These are phyloP conservation scores for Boletus reticuloceps DNA, from an alignment of 768 basidiomycete species.

Conservation along the genomic window DNA sequence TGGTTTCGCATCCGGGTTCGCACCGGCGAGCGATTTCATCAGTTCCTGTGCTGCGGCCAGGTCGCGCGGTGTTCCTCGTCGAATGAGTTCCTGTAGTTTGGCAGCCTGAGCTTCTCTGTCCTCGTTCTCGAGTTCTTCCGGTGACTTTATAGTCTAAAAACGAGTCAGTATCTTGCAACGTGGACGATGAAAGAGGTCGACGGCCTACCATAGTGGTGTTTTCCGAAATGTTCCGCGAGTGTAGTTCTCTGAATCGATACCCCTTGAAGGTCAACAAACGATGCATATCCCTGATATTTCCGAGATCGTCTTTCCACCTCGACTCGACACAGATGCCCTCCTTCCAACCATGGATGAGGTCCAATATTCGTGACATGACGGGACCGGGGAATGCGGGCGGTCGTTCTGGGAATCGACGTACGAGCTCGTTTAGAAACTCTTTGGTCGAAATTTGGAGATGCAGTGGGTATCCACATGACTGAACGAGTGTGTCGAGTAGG, in stretches of 20 bases:
- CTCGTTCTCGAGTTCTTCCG: slow-evolving; percentile 94
- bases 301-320: slow-evolving; percentile 94
- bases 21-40: slow-evolving; percentile 94
- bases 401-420: slow-evolving; percentile 95
- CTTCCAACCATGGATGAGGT: slow-evolving; percentile 93
- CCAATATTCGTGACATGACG: slow-evolving; percentile 92
- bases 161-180: background rate
- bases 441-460: slow-evolving; percentile 97
- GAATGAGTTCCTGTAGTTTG: slow-evolving; percentile 97
- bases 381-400: slow-evolving; percentile 94
- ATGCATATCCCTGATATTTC: slow-evolving; percentile 98
- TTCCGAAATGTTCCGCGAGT: slow-evolving; percentile 17
- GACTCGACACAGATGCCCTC: slow-evolving; percentile 86
- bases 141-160: slow-evolving; percentile 81
- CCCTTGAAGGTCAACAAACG: slow-evolving; percentile 92
- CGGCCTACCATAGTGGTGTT: slow-evolving; percentile 21
- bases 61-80: slow-evolving; percentile 93
- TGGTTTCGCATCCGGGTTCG: slow-evolving; percentile 90
- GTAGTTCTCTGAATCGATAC: slow-evolving; percentile 64
- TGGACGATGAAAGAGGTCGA: background rate
- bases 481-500: slow-evolving; percentile 88
- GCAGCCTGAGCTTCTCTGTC: slow-evolving; percentile 94
- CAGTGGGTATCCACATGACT: slow-evolving; percentile 95
- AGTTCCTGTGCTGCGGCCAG: slow-evolving; percentile 94
- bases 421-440: slow-evolving; percentile 97